Base-by-base conservation (phyloP, 2,329 filamentous ascomycete genomes). In the Apiospora aurea region DNA sequence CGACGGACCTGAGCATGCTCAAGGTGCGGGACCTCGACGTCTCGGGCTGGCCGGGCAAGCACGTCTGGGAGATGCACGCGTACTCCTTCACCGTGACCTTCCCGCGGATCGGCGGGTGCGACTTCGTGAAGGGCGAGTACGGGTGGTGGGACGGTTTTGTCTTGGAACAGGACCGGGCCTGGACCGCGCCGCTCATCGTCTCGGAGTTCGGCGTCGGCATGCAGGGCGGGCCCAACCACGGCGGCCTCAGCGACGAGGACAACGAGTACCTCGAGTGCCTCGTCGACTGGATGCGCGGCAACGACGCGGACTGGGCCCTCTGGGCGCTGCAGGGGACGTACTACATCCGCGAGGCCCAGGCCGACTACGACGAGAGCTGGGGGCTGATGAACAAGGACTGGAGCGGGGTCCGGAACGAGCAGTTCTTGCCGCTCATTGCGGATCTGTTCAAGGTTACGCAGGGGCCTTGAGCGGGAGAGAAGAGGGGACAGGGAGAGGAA, bases 261-360 rank as follows among this genome's bases (percentile, higher is more conserved):
- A 76, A 81, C 70, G 77, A 76, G 0, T 90, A 90, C 76, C 82
- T 89, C 66, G 80, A 81, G 13, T 91, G 89, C 74, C 76, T 91
- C 47, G 80, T 84, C 6, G 83, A 82, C 14, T 89, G 89, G 71
- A 84, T 90, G 81, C 80, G 84, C 68, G 78, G 80, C 57, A 90
- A 90, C 78, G 87, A 90, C 75, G 85, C 85, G 46, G 89, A 90
- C 73, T 91, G 89, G 88, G 85, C 86, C 0, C 81, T 89, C 16
- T 91, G 89, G 89, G 87, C 86, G 4, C 75, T 91, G 61, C 85
- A 88, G 78, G 89, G 89, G 16, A 87, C 86, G 72, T 91, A 90
- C 74, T 90, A 90, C 74, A 82, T 89, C 14, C 82, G 88, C n/a
- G 81, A 86, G 71, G 84, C 85, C 41, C 79, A 76, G 11, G 79